Conservation (phyloP, 225 moss, liverwort and hornwort genomes). For the Antitrichia curtipendula region DNA sequence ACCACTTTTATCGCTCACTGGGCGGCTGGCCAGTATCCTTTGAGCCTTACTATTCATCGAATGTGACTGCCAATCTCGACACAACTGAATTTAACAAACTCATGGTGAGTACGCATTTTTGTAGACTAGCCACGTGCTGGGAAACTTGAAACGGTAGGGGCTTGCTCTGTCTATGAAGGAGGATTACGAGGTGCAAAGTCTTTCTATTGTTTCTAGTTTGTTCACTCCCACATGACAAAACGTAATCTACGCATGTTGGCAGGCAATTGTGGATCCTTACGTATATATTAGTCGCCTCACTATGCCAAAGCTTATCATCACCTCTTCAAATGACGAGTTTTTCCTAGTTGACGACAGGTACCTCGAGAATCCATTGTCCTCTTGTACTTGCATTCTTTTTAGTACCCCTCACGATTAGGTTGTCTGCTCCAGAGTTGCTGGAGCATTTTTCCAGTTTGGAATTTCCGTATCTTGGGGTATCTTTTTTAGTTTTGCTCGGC, state of each 20-base stretch:
- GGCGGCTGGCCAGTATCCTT: slow-evolving; percentile 92
- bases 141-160: not conserved
- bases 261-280: slow-evolving; percentile 80
- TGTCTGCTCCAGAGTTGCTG: not conserved
- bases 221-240: not conserved
- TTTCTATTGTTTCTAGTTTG: not conserved
- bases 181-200: not conserved
- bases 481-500: not conserved
- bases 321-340: slow-evolving; percentile 91
- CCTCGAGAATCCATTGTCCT: not conserved
- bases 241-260: not conserved
- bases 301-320: slow-evolving; percentile 76
- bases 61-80: slow-evolving; percentile 67
- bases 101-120: slow-evolving; percentile 47
- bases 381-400: not conserved
- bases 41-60: slow-evolving; percentile 47
- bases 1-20: slow-evolving; percentile 73
- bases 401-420: not conserved
- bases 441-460: not conserved
- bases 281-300: slow-evolving; percentile 59
- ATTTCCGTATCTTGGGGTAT: not conserved
- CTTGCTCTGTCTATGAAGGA: not conserved
- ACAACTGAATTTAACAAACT: slow-evolving; percentile 55
- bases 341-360: slow-evolving; percentile 89
- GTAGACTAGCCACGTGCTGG: not conserved